Evolutionary conservation across 2,329 filamentous ascomycete species (phyloP).

Genomic region (Cryphonectria carpinicola): DNA sequence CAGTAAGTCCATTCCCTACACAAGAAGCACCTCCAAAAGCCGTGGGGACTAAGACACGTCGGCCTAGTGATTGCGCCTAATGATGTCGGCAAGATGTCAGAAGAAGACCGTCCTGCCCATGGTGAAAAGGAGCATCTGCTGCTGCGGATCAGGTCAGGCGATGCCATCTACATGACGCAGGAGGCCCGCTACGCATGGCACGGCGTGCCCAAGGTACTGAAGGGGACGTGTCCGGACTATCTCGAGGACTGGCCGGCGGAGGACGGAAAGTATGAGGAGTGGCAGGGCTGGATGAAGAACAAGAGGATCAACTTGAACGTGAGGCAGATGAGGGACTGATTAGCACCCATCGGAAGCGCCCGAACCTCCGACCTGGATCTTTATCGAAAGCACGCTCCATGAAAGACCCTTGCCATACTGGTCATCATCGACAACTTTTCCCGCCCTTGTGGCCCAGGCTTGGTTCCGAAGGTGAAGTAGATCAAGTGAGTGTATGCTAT

Average conservation of each 20-base stretch:
- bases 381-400: neutral
- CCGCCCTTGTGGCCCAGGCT: neutral
- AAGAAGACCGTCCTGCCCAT: constrained; percentile 33
- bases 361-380: neutral
- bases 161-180: constrained; percentile 87
- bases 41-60: neutral
- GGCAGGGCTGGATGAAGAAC: constrained; percentile 84
- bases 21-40: neutral
- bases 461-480: neutral
- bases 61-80: constrained; percentile 56
- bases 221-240: constrained; percentile 76
- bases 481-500: neutral
- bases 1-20: constrained; percentile 22
- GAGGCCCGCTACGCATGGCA: constrained; percentile 90
- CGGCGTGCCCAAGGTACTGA: constrained; percentile 85
- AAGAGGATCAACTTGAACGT: constrained; percentile 94
- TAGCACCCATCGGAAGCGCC: neutral
- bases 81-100: constrained; percentile 39
- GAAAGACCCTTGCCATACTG: neutral
- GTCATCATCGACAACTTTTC: neutral
- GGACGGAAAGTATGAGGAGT: constrained; percentile 61
- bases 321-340: constrained; percentile 74
- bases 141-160: constrained; percentile 77
- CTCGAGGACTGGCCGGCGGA: constrained; percentile 74
- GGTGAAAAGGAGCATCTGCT: constrained; percentile 56